Conservation (phyloP, 257 asterid genomes). For the Nemophila menziesii region DNA sequence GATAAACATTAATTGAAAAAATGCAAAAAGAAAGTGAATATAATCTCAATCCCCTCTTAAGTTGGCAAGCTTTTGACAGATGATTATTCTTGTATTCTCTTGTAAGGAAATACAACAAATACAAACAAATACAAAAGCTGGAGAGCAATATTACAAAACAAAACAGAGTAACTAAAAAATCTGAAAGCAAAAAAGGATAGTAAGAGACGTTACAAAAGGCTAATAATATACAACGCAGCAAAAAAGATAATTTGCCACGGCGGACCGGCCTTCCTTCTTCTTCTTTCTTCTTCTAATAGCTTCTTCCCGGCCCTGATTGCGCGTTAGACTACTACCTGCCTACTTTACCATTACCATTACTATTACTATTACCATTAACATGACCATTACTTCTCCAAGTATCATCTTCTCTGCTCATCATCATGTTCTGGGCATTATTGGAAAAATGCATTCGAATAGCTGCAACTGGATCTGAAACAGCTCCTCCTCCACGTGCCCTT, state of each 20-base stretch:
- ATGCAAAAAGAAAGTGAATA: too few relatives aligned
- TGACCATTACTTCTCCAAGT: slow-evolving; percentile 66
- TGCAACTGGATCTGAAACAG: slow-evolving; percentile 72
- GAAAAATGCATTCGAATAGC: slow-evolving; percentile 77
- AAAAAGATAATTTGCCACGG: slow-evolving; percentile 28
- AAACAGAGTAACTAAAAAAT: slow-evolving; percentile 46
- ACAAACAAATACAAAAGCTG: slow-evolving; percentile 72
- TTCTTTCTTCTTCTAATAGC: too few relatives aligned
- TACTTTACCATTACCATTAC: slow-evolving; percentile 59
- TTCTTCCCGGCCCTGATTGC: too few relatives aligned
- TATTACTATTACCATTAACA: too few relatives aligned
- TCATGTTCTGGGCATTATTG: slow-evolving; percentile 31
- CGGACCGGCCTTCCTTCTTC: slow-evolving; percentile 22
- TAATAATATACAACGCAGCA: slow-evolving; percentile 48
- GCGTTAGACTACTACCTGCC: slow-evolving; percentile 49
- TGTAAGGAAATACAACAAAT: too few relatives aligned
- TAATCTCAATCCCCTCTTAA: too few relatives aligned
- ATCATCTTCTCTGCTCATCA: slow-evolving; percentile 45
- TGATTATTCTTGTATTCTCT: slow-evolving; percentile 57
- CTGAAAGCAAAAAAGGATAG: slow-evolving; percentile 22
- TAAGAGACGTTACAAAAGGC: slow-evolving; percentile 36
- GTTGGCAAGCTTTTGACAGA: slow-evolving; percentile 30
- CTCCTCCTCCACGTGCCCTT: slow-evolving; percentile 43
- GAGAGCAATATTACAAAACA: slow-evolving; percentile 41
- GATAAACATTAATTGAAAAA: too few relatives aligned